Evolutionary conservation across 441 rosid genomes (phyloP), one percentile per base, ranked within the genome.

Genomic region (Euphorbia corollata): DNA sequence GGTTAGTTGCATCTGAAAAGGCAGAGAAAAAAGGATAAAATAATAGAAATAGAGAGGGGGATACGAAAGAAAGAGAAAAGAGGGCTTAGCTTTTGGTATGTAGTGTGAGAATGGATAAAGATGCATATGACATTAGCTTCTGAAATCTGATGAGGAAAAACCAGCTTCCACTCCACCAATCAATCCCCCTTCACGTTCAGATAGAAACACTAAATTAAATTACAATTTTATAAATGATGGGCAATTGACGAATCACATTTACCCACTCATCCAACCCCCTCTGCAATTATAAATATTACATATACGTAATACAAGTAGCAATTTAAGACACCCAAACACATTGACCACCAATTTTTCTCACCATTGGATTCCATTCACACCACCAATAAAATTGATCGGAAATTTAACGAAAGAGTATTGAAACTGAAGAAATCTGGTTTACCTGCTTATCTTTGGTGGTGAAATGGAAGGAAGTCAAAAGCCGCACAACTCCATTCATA

Each of bases 311-410:
- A 27, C 32, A 27, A 27, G 32, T 27, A 27, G 9, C 41, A 36
- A 53, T 18, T 34, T 58, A 22, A 64, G n/a, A 18, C 11, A 36
- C 58, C 27, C 43, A 38, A 38, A 38, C 36, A 32, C 36, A 36
- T 27, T 38, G 38, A n/a, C 11, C 53, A 0, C 9, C 6, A n/a
- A 13, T 18, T 5, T 4, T 34, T 19, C 19, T 71, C 58, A 60
- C 74, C 73, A 64, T 64, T 76, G 74, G 86, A 86, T 84, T 80
- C 86, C 86, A 50, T 81, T 81, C 88, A 83, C 85, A 84, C 81
- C 63, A 27, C 20, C 30, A 23, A 10, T n/a, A 20, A 18, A 32
- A 32, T 32, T 6, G 36, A 32, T 36, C 41, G 9, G 41, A 36
- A 6, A 36, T 27, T 36, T 36, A 36, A 36, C 41, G 5, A 36